These are phyloP conservation scores for Lepiota venenata DNA, from an alignment of 768 basidiomycete species.

Conservation along the genomic window DNA sequence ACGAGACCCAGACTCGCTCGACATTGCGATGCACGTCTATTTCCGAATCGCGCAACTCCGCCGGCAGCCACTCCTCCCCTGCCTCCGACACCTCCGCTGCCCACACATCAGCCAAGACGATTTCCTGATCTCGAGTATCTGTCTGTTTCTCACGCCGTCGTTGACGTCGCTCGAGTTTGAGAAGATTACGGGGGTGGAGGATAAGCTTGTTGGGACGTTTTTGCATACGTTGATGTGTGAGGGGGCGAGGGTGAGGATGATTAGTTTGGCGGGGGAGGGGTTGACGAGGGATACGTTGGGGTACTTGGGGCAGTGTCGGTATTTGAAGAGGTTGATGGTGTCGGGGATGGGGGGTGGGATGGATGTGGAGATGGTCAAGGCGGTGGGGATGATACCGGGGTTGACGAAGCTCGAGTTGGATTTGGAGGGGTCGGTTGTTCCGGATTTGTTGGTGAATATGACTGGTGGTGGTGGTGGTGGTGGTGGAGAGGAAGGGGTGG, in stretches of 20 bases:
- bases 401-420: conserved; percentile 25
- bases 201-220: conserved; percentile 29
- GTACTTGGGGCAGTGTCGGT: conserved; percentile 19
- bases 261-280: conserved; percentile 22
- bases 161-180: conserved; percentile 25
- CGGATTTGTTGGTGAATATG: background rate
- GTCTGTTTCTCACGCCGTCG: conserved; percentile 28
- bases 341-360: conserved; percentile 24
- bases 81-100: conserved; percentile 25
- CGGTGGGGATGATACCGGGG: conserved; percentile 21
- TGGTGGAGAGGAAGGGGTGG: background rate
- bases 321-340: conserved; percentile 21
- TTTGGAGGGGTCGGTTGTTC: conserved; percentile 19
- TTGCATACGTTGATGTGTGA: conserved; percentile 24
- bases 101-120: conserved; percentile 25
- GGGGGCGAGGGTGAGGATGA: conserved; percentile 22
- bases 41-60: conserved; percentile 29
- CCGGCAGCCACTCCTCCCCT: conserved; percentile 23
- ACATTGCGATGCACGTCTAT: conserved; percentile 33
- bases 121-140: conserved; percentile 30
- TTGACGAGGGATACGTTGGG: conserved; percentile 24
- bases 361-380: conserved; percentile 19
- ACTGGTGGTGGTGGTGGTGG: background rate
- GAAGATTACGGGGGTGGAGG: conserved; percentile 27
- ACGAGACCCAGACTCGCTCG: conserved; percentile 24